A percentile compares a stretch with the other conserved stretches of the same genome.
Conservation (phyloP, 148 eudicot species). For the Salicornia ramosissima region DNA sequence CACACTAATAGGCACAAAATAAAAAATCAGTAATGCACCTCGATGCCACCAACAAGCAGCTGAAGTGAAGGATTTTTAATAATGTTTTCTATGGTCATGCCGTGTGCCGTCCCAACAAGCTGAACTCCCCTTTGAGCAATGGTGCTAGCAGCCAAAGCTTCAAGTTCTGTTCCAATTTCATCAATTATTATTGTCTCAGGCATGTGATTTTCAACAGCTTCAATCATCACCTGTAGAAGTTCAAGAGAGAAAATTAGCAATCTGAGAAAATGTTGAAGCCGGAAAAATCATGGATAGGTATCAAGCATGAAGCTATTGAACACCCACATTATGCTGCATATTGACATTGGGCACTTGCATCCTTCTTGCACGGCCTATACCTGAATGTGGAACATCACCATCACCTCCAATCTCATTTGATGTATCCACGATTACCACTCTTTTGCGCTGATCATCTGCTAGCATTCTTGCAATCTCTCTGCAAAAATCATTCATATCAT, state of each 20-base stretch:
- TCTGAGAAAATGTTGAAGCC: not conserved
- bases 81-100: constrained; percentile 85
- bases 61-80: constrained; percentile 90
- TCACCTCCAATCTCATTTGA: constrained; percentile 99
- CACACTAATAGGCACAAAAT: not conserved
- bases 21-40: constrained; percentile 40
- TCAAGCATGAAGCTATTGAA: constrained; percentile 7
- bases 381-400: constrained; percentile 97
- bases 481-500: constrained; percentile 5
- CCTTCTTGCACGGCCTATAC: constrained; percentile 93
- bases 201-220: constrained; percentile 98
- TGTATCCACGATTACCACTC: constrained; percentile 95
- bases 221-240: constrained; percentile 81
- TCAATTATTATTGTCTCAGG: constrained; percentile 93
- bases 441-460: constrained; percentile 84
- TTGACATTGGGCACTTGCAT: constrained; percentile 98
- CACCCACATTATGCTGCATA: constrained; percentile 88
- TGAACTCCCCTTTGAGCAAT: constrained; percentile 99
- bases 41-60: constrained; percentile 92
- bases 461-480: constrained; percentile 91
- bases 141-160: constrained; percentile 97
- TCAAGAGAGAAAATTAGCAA: not conserved
- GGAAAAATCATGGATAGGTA: not conserved
- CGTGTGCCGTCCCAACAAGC: constrained; percentile 98
- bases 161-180: constrained; percentile 96